These are phyloP conservation scores for Trichoderma sp. DNA, from an alignment of 2,329 filamentous ascomycete species.

Conservation along the genomic window DNA sequence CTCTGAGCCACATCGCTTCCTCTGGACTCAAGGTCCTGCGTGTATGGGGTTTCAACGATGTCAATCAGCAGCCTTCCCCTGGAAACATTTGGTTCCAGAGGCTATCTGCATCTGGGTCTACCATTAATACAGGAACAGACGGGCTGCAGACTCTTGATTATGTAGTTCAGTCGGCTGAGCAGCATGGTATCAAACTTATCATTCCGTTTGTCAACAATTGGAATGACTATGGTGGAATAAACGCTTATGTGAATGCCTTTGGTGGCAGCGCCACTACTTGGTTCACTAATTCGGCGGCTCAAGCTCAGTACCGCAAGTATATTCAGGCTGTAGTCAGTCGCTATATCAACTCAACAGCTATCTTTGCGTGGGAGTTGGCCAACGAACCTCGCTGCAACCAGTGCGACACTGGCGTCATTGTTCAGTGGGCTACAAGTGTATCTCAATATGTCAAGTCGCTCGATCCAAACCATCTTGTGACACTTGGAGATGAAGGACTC, in stretches of 20 bases:
- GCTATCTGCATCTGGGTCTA: slow-evolving; percentile 46
- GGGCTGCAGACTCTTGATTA: slow-evolving; percentile 61
- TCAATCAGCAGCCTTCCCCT: slow-evolving; percentile 36
- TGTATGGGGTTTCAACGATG: slow-evolving; percentile 62
- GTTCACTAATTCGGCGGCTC: slow-evolving; percentile 53
- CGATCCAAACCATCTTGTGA: slow-evolving; percentile 61
- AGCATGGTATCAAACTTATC: slow-evolving; percentile 59
- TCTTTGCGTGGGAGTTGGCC: slow-evolving; percentile 50
- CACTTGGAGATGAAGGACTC: slow-evolving; percentile 57
- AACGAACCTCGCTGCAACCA: slow-evolving; percentile 35
- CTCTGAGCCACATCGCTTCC: slow-evolving; percentile 44
- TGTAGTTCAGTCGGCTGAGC: slow-evolving; percentile 58
- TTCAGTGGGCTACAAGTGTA: slow-evolving; percentile 56
- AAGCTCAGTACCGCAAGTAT: slow-evolving; percentile 54
- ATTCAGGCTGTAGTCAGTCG: slow-evolving; percentile 47
- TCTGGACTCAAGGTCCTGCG: slow-evolving; percentile 56
- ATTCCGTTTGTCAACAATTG: slow-evolving; percentile 67
- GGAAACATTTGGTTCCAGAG: slow-evolving; percentile 48
- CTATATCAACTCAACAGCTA: slow-evolving; percentile 44
- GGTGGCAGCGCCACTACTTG: slow-evolving; percentile 52
- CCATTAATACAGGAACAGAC: slow-evolving; percentile 59
- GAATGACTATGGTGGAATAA: slow-evolving; percentile 64
- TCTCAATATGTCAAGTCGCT: slow-evolving; percentile 58
- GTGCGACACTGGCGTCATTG: not conserved
- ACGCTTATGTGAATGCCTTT: slow-evolving; percentile 56